A percentile compares a stretch with the other conserved stretches of the same genome.
Conservation (phyloP, 768 basidiomycete genomes). For the Zangia roseola region DNA sequence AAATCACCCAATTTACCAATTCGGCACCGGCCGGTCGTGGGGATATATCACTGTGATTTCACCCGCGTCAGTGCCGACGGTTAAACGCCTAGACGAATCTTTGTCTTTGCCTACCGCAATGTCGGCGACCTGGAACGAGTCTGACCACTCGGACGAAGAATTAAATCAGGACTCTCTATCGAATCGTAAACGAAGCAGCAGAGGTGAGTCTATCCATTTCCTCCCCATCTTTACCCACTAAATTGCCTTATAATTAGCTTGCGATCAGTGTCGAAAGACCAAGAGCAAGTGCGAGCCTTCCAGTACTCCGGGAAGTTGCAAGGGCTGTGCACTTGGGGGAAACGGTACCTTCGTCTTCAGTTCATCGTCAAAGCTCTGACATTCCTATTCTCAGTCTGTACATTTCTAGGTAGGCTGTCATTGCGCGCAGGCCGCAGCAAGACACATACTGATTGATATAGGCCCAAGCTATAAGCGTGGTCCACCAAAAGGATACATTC, state of each 20-base stretch:
- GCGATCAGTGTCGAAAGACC: conserved; percentile 84
- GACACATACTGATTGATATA: conserved; percentile 25
- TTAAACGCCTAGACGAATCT: conserved; percentile 1
- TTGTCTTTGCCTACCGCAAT: conserved; percentile 13
- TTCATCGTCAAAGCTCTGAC: conserved; percentile 7
- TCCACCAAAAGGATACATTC: conserved; percentile 88
- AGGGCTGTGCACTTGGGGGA: conserved; percentile 58
- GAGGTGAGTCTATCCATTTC: conserved; percentile 41
- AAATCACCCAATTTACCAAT: conserved; percentile 3
- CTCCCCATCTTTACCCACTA: conserved; percentile 8
- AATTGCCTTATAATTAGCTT: conserved; percentile 47
- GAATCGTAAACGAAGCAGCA: conserved; percentile 60
- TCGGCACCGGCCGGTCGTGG: conserved; percentile 11
- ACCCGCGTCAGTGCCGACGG: background rate
- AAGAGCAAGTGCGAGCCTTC: conserved; percentile 83
- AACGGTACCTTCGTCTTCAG: conserved; percentile 40
- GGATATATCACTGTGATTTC: conserved; percentile 14
- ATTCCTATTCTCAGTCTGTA: conserved; percentile 48
- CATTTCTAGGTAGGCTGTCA: conserved; percentile 52
- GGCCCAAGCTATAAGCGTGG: conserved; percentile 82
- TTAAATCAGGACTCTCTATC: conserved; percentile 39
- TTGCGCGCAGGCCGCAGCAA: background rate
- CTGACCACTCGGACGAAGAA: conserved; percentile 62
- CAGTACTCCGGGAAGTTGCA: conserved; percentile 50
- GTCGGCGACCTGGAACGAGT: conserved; percentile 49